Evolutionary conservation across 495 filamentous ascomycete genomes (phyloP).

Genomic region (Symbiotaphrina buchneri): DNA sequence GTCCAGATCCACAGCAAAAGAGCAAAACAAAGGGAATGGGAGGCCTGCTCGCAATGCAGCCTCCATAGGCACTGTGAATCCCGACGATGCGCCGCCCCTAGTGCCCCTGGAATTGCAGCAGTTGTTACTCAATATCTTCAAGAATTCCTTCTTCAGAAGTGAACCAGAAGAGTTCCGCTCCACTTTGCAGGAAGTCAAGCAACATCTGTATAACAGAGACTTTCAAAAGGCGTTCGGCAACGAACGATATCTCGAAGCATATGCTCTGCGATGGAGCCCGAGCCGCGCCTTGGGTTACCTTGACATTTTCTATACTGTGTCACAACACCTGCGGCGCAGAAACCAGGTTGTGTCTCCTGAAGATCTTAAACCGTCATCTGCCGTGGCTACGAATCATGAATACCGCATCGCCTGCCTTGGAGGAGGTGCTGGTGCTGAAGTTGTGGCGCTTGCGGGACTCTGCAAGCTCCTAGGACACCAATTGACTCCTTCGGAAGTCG

Average conservation of each 20-base stretch:
- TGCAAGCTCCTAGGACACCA: constrained; percentile 19
- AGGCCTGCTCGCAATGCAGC: too few species aligned
- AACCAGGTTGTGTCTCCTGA: neutral
- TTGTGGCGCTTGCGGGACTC: constrained; percentile 49
- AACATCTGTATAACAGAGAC: constrained; percentile 63
- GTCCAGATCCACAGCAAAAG: too few species aligned
- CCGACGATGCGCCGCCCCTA: too few species aligned
- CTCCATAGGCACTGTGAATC: too few species aligned
- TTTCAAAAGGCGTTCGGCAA: constrained; percentile 58
- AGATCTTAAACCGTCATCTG: neutral
- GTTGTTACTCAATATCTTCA: constrained; percentile 56
- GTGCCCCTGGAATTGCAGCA: constrained; percentile 39
- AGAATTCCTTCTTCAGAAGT: constrained; percentile 26
- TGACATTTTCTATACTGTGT: constrained; percentile 32
- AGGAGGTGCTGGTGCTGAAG: constrained; percentile 70
- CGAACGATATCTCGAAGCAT: constrained; percentile 45
- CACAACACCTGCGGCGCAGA: constrained; percentile 11
- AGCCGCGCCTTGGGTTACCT: constrained; percentile 60
- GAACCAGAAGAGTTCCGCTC: constrained; percentile 21
- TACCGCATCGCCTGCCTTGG: constrained; percentile 44
- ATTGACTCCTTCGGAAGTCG: constrained; percentile 1
- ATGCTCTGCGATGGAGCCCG: constrained; percentile 75
- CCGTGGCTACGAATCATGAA: constrained; percentile 9
- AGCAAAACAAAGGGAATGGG: too few species aligned
- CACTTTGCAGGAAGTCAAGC: constrained; percentile 58